Percentiles rank a stretch among this genome's conserved stretches.
phyloP scores from a whole-genome alignment of 257 asterid genomes.

The Petrea volubilis region DNA sequence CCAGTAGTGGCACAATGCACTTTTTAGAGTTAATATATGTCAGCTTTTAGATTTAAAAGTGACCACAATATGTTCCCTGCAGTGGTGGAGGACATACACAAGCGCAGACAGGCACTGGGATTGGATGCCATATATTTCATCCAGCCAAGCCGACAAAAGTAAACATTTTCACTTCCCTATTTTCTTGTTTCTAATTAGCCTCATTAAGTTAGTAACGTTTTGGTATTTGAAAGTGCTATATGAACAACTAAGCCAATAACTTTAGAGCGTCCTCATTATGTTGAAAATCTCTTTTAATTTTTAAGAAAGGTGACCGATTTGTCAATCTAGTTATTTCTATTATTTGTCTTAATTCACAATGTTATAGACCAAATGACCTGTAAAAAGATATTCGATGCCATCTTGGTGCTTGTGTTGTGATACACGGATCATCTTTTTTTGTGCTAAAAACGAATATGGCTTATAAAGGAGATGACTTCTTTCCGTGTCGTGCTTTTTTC shows the following conservation, averaged over 20 bases:
- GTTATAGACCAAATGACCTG: neutral
- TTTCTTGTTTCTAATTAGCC: neutral
- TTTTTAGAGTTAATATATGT: neutral
- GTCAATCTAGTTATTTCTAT: neutral
- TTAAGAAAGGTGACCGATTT: neutral
- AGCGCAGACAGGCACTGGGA: constrained; percentile 65
- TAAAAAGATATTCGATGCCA: neutral
- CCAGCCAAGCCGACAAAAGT: constrained; percentile 77
- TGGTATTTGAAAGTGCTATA: neutral
- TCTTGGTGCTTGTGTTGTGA: too few species aligned
- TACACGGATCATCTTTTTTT: too few species aligned
- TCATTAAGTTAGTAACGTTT: neutral
- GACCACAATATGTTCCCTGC: constrained; percentile 29
- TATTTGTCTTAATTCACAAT: neutral
- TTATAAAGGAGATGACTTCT: neutral
- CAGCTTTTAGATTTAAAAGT: constrained; percentile 13
- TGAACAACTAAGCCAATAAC: neutral
- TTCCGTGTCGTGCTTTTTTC: neutral
- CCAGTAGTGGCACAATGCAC: neutral
- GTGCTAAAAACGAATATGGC: too few species aligned
- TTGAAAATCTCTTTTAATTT: neutral
- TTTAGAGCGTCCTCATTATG: neutral
- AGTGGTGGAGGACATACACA: constrained; percentile 78
- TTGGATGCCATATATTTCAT: constrained; percentile 77
- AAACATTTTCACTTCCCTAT: constrained; percentile 10